Percentiles rank a stretch among this genome's conserved stretches.
Evolutionary conservation across 139 green algal species (phyloP).

Genomic region (Chlamydomonas incerta): DNA sequence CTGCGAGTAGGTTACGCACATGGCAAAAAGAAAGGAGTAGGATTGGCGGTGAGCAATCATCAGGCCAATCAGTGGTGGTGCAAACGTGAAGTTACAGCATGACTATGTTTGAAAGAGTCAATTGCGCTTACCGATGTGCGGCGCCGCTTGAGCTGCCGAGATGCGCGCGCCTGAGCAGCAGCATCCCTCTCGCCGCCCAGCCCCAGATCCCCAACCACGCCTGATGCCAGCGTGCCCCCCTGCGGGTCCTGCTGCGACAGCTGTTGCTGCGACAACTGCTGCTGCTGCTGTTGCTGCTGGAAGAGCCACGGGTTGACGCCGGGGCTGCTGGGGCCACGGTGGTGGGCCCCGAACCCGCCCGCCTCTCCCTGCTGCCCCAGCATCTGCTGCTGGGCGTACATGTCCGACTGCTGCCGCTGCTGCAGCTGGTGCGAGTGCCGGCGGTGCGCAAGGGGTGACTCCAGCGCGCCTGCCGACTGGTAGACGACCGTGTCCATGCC

Average conservation of each 20-base stretch:
- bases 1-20: too few relatives aligned
- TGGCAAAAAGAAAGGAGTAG: not conserved
- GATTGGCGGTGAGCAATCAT: not conserved
- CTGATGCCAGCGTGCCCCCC: not conserved
- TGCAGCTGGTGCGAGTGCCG: not conserved
- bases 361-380: not conserved
- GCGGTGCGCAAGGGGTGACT: too few relatives aligned
- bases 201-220: not conserved
- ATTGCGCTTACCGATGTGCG: not conserved
- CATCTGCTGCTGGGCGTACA: not conserved
- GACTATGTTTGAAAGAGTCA: not conserved
- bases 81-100: too few relatives aligned
- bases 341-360: not conserved
- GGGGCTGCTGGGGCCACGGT: too few relatives aligned
- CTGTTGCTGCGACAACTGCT: not conserved
- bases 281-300: not conserved
- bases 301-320: not conserved
- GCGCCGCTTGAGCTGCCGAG: not conserved
- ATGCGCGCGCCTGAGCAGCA: not conserved
- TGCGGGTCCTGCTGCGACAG: not conserved
- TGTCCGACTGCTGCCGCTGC: not conserved
- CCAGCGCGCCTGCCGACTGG: too few relatives aligned
- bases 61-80: not conserved
- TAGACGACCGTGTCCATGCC: too few relatives aligned
- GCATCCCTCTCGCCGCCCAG: not conserved